These are phyloP conservation scores for Dothistroma pini DNA, from an alignment of 2,329 filamentous ascomycete genomes.

Conservation along the genomic window DNA sequence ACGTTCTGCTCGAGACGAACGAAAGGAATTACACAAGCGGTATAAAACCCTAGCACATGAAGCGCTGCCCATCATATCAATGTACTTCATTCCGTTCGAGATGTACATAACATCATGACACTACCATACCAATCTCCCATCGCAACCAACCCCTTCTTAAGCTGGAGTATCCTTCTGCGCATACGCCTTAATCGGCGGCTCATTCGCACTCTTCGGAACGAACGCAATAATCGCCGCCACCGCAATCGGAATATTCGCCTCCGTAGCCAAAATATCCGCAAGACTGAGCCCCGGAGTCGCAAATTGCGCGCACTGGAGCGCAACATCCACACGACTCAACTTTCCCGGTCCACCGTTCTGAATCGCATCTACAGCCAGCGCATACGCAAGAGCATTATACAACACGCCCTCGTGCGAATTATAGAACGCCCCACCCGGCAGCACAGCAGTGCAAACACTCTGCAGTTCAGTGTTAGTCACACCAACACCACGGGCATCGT, in stretches of 20 bases:
- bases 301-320: slow-evolving; percentile 37
- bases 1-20: too few relatives aligned
- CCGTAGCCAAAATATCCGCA: slow-evolving; percentile 43
- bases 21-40: too few relatives aligned
- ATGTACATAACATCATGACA: not conserved
- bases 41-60: too few relatives aligned
- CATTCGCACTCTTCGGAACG: slow-evolving; percentile 34
- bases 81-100: too few relatives aligned
- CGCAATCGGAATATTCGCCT: slow-evolving; percentile 39
- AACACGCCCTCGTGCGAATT: slow-evolving; percentile 50
- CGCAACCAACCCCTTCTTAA: not conserved
- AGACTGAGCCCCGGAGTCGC: slow-evolving; percentile 39
- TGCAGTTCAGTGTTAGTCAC: slow-evolving; percentile 52
- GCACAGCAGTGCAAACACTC: slow-evolving; percentile 37
- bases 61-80: too few relatives aligned
- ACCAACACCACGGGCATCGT: slow-evolving; percentile 43
- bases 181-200: slow-evolving; percentile 42
- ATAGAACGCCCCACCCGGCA: slow-evolving; percentile 39
- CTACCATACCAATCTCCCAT: not conserved
- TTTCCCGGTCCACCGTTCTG: slow-evolving; percentile 44
- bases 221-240: slow-evolving; percentile 36
- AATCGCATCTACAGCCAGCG: slow-evolving; percentile 47
- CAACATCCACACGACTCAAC: slow-evolving; percentile 38
- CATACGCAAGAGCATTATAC: slow-evolving; percentile 45
- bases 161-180: slow-evolving; percentile 29